Evolutionary conservation across 2,329 filamentous ascomycete genomes (phyloP).

Genomic region (Akanthomyces dipterigenus): DNA sequence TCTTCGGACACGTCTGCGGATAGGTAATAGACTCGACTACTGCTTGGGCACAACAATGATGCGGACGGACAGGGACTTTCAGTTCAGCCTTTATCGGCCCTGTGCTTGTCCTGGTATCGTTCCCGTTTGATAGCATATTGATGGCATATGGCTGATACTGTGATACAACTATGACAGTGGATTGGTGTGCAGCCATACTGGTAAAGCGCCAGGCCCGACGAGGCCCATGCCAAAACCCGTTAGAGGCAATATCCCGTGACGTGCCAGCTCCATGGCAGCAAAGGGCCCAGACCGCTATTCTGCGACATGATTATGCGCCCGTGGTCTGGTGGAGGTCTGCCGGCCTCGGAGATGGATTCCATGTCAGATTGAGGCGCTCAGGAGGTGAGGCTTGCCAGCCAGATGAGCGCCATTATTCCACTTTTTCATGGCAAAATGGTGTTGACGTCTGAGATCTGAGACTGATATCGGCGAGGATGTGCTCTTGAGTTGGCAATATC

Average conservation of each 20-base stretch:
- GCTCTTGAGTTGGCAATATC: background rate
- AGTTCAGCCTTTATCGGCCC: too few relatives aligned
- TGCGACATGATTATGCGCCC: slow-evolving; percentile 3
- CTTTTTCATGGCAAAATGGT: background rate
- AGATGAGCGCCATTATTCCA: background rate
- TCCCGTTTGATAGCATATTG: too few relatives aligned
- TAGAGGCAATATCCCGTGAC: background rate
- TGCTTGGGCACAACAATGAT: too few relatives aligned
- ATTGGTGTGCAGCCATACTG: background rate
- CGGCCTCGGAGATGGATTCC: slow-evolving; percentile 1
- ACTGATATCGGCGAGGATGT: background rate
- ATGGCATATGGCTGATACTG: background rate
- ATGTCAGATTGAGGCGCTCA: slow-evolving; percentile 5
- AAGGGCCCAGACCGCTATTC: slow-evolving; percentile 8
- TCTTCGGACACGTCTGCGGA: too few relatives aligned
- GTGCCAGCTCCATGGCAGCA: background rate
- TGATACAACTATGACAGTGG: background rate
- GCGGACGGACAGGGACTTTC: too few relatives aligned
- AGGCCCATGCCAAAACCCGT: background rate
- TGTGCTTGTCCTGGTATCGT: too few relatives aligned
- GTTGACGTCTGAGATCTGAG: background rate
- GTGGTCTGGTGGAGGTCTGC: background rate
- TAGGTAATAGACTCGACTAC: too few relatives aligned
- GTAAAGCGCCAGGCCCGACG: too few relatives aligned
- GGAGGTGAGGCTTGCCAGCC: background rate